phyloP scores from a whole-genome alignment of 2,329 filamentous ascomycete genomes.

The Ampelomyces quisqualis region DNA sequence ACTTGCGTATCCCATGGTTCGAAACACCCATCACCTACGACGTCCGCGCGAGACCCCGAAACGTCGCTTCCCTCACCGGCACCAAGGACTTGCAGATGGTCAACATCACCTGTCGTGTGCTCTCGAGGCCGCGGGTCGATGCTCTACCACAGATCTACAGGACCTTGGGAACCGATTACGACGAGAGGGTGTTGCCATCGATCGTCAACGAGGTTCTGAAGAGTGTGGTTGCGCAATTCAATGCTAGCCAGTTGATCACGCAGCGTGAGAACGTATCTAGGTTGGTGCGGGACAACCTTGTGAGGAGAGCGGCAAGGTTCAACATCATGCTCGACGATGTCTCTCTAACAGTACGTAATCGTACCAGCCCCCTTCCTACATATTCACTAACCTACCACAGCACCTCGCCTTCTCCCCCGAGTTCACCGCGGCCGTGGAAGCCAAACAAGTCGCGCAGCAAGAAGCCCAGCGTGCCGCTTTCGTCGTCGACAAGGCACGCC shows the following conservation, averaged over 20 bases:
- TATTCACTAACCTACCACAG: conserved; percentile 43
- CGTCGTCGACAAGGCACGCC: conserved; percentile 95
- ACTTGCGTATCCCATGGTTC: conserved; percentile 93
- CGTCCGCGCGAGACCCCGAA: conserved; percentile 94
- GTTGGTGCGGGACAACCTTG: conserved; percentile 89
- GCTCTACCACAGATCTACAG: conserved; percentile 96
- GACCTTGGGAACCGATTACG: conserved; percentile 92
- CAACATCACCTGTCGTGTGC: conserved; percentile 99
- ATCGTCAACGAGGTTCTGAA: conserved; percentile 99
- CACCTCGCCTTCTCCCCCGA: conserved; percentile 69
- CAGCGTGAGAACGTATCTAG: conserved; percentile 95
- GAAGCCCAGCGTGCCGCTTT: conserved; percentile 97
- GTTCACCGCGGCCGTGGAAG: conserved; percentile 68
- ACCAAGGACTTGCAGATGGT: conserved; percentile 99
- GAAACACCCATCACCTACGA: conserved; percentile 97
- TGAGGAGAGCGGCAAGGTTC: conserved; percentile 87
- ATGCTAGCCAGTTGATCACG: conserved; percentile 96
- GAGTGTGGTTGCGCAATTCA: conserved; percentile 97
- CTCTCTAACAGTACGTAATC: conserved; percentile 75
- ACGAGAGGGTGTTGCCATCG: conserved; percentile 94
- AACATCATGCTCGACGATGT: conserved; percentile 98
- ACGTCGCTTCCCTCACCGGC: conserved; percentile 93
- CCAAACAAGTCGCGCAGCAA: conserved; percentile 74
- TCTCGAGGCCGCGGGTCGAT: conserved; percentile 83
- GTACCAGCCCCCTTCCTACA: not conserved